Base-by-base conservation (phyloP, 768 basidiomycete species). In the Rhizopogon salebrosus region DNA sequence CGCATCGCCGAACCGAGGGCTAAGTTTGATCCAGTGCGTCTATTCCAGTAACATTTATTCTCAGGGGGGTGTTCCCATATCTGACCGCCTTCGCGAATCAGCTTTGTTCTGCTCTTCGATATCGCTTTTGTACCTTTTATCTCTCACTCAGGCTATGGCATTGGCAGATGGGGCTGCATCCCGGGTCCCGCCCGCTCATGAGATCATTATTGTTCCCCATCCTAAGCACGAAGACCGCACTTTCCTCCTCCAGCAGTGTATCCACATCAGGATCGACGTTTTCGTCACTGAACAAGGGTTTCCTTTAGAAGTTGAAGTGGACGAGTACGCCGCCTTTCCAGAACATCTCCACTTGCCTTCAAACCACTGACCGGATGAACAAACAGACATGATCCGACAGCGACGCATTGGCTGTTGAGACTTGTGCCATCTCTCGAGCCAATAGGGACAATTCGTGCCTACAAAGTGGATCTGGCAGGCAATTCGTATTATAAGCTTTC, bases 351-450 rank as follows among this genome's bases (percentile, higher is more conserved):
- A 42, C 18, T 20, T 22, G 14, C 14, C 9, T 22, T 1, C 31
- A 1, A 46, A 14, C 8, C 13, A 6, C n/a, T 20, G 1, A 53
- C 57, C 13, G 20, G 26, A 26, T 31, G 20, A 22, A 45, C 13
- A 37, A 43, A 26, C 64, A 92, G 87, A 36, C 70, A 75, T 54
- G 89, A 90, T 68, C 75, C 78, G 54, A 70, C 64, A 39, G 78
- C 87, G 23, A 80, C 79, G 23, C 90, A 92, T 69, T 80, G 91
- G 59, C 72, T 92, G 41, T 77, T 92, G 54, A 80, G 88, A 53
- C 74, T 89, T 20, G 68, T 75, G 31, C 82, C 84, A 16, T 83
- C 82, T 5, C 67, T 76, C 39, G 70, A 68, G 52, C 85, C 87
- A 8, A 75, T 87, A 54, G 92, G 88, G 57, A 91, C 88, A 20